Percentiles rank a stretch among this genome's conserved stretches.
Conservation (phyloP, 805 yeast genomes). For the Sungouiozyma ichnusensis region DNA sequence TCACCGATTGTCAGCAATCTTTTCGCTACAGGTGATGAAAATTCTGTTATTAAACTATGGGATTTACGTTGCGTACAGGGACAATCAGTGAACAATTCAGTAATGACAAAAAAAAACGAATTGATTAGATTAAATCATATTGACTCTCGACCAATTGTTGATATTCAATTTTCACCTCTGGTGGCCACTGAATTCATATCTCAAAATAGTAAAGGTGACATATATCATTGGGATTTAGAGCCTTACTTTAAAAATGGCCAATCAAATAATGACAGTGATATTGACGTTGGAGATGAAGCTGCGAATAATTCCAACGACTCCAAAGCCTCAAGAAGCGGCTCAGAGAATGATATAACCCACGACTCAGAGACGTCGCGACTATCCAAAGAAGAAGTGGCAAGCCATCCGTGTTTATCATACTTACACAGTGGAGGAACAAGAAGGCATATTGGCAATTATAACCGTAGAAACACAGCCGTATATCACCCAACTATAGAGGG, state of each 20-base stretch:
- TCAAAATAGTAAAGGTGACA: conserved; percentile 23
- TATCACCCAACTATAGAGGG: conserved; percentile 20
- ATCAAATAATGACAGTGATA: neutral
- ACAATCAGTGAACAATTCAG: neutral
- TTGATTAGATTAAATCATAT: conserved; percentile 17
- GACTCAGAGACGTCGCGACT: neutral
- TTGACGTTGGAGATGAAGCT: conserved; percentile 2
- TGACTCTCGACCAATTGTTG: conserved; percentile 18
- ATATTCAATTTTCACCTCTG: conserved; percentile 17
- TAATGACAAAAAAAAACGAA: conserved; percentile 6
- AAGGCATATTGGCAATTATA: conserved; percentile 8
- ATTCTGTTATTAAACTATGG: conserved; percentile 25
- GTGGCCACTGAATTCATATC: conserved; percentile 20
- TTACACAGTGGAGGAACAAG: conserved; percentile 26
- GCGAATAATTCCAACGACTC: neutral
- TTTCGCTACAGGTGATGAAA: conserved; percentile 23
- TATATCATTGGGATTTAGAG: conserved; percentile 29
- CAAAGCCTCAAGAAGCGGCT: neutral
- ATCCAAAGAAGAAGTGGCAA: conserved; percentile 1
- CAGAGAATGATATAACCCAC: neutral
- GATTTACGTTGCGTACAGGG: conserved; percentile 22
- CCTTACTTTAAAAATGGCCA: conserved; percentile 30
- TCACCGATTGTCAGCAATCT: conserved; percentile 18
- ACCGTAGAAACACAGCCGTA: conserved; percentile 15
- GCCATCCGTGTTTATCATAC: conserved; percentile 15